A percentile compares a stretch with the other conserved stretches of the same genome.
phyloP scores from a whole-genome alignment of 441 rosid species.

The Raphanus hybrid region DNA sequence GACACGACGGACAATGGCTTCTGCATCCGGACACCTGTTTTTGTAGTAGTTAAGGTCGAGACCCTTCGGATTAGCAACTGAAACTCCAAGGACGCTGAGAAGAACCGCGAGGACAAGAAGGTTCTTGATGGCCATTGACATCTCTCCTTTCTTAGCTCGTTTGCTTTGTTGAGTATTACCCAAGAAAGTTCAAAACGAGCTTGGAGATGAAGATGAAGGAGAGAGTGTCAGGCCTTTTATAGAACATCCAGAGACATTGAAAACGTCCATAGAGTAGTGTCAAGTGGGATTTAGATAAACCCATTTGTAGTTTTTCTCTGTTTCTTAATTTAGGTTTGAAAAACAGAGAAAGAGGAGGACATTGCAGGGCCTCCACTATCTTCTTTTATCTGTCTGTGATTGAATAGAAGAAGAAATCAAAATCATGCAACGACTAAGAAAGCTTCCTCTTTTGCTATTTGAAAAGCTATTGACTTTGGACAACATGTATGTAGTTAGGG shows the following conservation, averaged over 20 bases:
- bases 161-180: constrained; percentile 16
- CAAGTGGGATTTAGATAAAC: constrained; percentile 20
- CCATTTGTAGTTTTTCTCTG: constrained; percentile 24
- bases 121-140: constrained; percentile 46
- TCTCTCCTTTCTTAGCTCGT: not conserved
- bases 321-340: constrained; percentile 27
- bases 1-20: constrained; percentile 39
- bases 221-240: not conserved
- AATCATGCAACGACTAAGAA: constrained; percentile 14
- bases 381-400: not conserved
- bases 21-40: constrained; percentile 52
- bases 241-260: constrained; percentile 12
- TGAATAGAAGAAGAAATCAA: constrained; percentile 2
- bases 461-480: constrained; percentile 25
- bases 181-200: constrained; percentile 21
- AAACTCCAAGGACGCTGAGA: constrained; percentile 37
- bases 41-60: constrained; percentile 52
- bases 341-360: constrained; percentile 10
- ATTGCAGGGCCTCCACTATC: constrained; percentile 32
- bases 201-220: constrained; percentile 32
- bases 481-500: not conserved
- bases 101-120: constrained; percentile 37
- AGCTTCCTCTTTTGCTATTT: constrained; percentile 6
- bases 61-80: constrained; percentile 36
- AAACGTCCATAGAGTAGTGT: constrained; percentile 12